A percentile compares a stretch with the other conserved stretches of the same genome.
Conservation (phyloP, 345 rosid species). For the Hypericum androsaemum region DNA sequence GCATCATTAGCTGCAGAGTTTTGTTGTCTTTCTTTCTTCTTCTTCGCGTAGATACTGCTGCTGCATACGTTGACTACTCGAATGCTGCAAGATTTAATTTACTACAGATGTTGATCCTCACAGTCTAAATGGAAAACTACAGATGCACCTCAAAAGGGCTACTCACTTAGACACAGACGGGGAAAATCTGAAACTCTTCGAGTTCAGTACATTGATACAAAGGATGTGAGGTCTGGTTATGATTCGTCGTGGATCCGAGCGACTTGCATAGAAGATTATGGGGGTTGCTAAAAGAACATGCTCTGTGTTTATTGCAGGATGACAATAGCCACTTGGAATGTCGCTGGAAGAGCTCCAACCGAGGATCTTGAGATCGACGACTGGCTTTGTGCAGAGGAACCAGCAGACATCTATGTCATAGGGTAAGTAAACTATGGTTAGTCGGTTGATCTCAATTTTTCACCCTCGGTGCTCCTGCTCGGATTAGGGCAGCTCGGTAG, state of each 20-base stretch:
- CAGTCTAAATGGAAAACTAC: too few relatives aligned
- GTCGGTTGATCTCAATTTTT: too few relatives aligned
- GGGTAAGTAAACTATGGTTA: slow-evolving; percentile 70
- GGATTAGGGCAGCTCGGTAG: too few relatives aligned
- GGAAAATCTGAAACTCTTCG: slow-evolving; percentile 95
- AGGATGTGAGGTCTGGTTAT: slow-evolving; percentile 73
- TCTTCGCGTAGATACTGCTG: too few relatives aligned
- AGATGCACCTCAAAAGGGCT: slow-evolving; percentile 44
- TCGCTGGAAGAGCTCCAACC: slow-evolving; percentile 72
- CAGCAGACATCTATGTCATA: slow-evolving; percentile 82
- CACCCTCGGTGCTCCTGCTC: too few relatives aligned
- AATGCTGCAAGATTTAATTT: too few relatives aligned
- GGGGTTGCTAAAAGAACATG: slow-evolving; percentile 1
- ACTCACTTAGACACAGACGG: slow-evolving; percentile 56
- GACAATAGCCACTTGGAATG: slow-evolving; percentile 87
- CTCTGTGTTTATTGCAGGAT: slow-evolving; percentile 39
- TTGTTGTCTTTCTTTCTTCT: too few relatives aligned
- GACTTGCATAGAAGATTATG: background rate
- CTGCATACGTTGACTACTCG: too few relatives aligned
- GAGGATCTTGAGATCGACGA: slow-evolving; percentile 74
- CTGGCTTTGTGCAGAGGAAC: slow-evolving; percentile 75
- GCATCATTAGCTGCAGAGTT: too few relatives aligned
- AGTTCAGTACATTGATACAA: slow-evolving; percentile 75
- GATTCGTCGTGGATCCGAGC: slow-evolving; percentile 1
- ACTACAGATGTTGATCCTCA: too few relatives aligned